Base-by-base conservation (phyloP, 345 rosid species). In the Brassica incana region DNA sequence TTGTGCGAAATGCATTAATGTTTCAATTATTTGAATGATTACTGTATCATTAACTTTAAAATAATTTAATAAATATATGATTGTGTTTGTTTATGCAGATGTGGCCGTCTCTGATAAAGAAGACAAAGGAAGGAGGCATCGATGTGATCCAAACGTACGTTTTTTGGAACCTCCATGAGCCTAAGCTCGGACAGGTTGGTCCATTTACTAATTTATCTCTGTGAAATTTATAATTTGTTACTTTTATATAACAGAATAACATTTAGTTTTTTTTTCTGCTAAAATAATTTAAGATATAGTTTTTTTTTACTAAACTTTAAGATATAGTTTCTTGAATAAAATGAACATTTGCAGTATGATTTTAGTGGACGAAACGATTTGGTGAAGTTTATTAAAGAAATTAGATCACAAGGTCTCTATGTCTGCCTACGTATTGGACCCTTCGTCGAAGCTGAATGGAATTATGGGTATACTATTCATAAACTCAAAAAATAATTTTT, bases 111-210 rank as follows among this genome's bases (percentile, higher is more conserved):
- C 79, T 95, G 80, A 90, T 95, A 75, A 83, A 85, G 18, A 91
- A 90, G 86, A 91, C 95, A 15, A 92, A 90, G 72, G 92, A 89
- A 65, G 99, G 99, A 80, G 99, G 97, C 4, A 33, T 95, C 9
- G 94, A 92, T 74, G 98, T 91, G 83, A 91, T 95, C 45, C 90
- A 95, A 54, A 95, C 97, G 5, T 95, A 92, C 12, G 97, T 95
- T n/a, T 95, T 95, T 14, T 95, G 99, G 98, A 91, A 91, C 80
- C 84, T 87, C 33, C 99, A 93, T 29, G 97, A 95, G 76, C 97
- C 98, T 3, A 90, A 78, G 54, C 96, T 85, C 5, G 90, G 93
- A 23, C 88, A 91, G 92, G 99, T 95, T 18, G 43, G 78, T 69
- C 27, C 18, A 27, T 20, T 67, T 32, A 11, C 3, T 68, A 29